Conservation (phyloP, 208 protist genomes). For the Phytomonas sp. region DNA sequence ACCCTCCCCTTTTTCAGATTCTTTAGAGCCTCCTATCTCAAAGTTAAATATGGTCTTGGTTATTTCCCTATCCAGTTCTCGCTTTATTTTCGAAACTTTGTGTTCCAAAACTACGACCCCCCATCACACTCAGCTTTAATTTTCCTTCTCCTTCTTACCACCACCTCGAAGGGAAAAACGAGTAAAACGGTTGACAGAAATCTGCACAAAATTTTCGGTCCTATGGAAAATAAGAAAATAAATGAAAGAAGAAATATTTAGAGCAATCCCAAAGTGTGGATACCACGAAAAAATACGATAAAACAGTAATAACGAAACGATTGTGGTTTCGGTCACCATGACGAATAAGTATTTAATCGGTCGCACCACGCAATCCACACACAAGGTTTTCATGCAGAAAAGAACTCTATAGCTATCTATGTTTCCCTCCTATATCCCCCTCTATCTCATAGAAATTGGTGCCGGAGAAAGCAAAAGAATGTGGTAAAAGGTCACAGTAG, state of each 20-base stretch:
- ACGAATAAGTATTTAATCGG: background rate
- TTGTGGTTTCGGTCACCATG: background rate
- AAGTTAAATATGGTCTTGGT: background rate
- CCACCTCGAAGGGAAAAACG: conserved; percentile 4
- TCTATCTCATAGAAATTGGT: background rate
- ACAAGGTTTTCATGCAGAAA: background rate
- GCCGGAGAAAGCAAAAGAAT: background rate
- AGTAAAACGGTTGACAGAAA: background rate
- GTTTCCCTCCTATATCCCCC: background rate
- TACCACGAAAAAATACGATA: background rate
- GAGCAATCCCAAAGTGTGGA: background rate
- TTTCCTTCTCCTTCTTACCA: conserved; percentile 4
- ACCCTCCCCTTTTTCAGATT: background rate
- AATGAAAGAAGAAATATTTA: conserved; percentile 4
- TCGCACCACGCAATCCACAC: background rate
- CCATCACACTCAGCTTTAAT: background rate
- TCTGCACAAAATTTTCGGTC: background rate
- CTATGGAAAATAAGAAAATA: background rate
- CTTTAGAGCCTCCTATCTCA: background rate
- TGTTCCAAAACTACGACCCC: background rate
- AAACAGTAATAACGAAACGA: background rate
- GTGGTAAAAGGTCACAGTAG: no score
- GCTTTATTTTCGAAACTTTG: background rate
- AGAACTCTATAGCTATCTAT: background rate
- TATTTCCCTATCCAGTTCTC: background rate